Evolutionary conservation across 2,329 filamentous ascomycete genomes (phyloP), one percentile per base, ranked within the genome.

Genomic region (Pyricularia pennisetigena): DNA sequence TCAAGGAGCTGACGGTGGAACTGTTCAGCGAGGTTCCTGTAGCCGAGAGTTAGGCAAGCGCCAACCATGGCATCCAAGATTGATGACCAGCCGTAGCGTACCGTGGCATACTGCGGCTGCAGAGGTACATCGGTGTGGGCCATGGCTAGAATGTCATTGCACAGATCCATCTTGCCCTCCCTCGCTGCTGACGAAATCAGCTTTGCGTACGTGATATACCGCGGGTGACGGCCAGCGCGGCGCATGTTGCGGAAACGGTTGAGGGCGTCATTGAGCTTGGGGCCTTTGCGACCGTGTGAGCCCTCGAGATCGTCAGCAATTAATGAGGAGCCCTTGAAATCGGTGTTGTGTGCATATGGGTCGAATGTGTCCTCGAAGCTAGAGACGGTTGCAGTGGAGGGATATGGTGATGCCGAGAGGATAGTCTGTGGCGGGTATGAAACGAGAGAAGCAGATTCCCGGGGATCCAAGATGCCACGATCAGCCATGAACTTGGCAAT

Each of bases 61-160:
- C 94, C 93, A 68, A 98, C 90, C 94, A 98, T 97, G 64, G 95
- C 90, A 77, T 99, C 95, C 63, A 98, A 84, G 71, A 99, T 98
- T 2, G 93, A 94, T 61, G 94, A 92, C 95, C 95, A 99, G 66
- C 95, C 95, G 75, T 97, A 97, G 70, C 93, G 89, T 35, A 98
- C 94, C 70, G 93, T 88, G 26, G 91, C 86, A 76, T 96, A 97
- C 76, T 97, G 91, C 61, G 89, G 85, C 70, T 94, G 84, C 41
- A 94, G 86, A 65, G 95, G 95, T 69, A 98, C 88, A 77, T 99
- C 95, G 69, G 89, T 86, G 73, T 93, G 90, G 14, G 95, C 95
- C 87, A 97, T 96, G 72, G 86, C 88, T 35, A 97, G 84, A 67
- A 99, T 91, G 71, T 98, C 93, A 71, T 93, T 87, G 74, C 92